Conservation (phyloP, 805 yeast species). For the Kodamaea jinghongensis region DNA sequence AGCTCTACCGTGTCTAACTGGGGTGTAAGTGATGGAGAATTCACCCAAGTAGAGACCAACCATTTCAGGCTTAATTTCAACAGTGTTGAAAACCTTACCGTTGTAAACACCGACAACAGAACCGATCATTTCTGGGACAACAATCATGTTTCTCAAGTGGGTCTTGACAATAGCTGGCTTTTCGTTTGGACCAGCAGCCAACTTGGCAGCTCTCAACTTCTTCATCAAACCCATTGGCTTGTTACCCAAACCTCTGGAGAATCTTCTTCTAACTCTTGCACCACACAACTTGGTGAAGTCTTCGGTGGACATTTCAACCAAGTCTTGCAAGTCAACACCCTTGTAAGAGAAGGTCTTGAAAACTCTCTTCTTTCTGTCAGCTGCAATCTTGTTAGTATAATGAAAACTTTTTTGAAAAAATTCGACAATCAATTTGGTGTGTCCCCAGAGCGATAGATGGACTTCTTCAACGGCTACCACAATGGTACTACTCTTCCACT, state of each 20-base stretch:
- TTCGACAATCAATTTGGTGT: no score
- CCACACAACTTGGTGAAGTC: constrained; percentile 95
- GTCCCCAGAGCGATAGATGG: no score
- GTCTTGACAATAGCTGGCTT: constrained; percentile 98
- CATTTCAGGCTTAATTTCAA: constrained; percentile 99
- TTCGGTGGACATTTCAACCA: constrained; percentile 91
- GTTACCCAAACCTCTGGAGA: constrained; percentile 93
- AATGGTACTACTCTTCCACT: no score
- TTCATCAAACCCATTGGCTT: constrained; percentile 95
- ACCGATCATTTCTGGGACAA: constrained; percentile 99
- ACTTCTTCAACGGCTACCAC: no score
- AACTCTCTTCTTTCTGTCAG: constrained; percentile 78
- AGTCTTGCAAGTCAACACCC: constrained; percentile 95
- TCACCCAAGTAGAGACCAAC: constrained; percentile 99
- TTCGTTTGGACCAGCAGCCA: constrained; percentile 85
- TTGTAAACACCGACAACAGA: constrained; percentile 98
- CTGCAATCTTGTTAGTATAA: constrained; percentile 30
- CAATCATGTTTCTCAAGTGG: constrained; percentile 97
- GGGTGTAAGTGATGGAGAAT: constrained; percentile 99
- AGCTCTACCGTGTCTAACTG: constrained; percentile 99
- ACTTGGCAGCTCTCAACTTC: constrained; percentile 97
- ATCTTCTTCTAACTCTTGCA: constrained; percentile 99
- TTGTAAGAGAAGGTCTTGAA: constrained; percentile 98
- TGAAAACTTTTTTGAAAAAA: not conserved
- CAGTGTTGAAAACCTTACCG: constrained; percentile 99